These are phyloP conservation scores for Rhodamnia argentea DNA, from an alignment of 345 rosid species.

Conservation along the genomic window DNA sequence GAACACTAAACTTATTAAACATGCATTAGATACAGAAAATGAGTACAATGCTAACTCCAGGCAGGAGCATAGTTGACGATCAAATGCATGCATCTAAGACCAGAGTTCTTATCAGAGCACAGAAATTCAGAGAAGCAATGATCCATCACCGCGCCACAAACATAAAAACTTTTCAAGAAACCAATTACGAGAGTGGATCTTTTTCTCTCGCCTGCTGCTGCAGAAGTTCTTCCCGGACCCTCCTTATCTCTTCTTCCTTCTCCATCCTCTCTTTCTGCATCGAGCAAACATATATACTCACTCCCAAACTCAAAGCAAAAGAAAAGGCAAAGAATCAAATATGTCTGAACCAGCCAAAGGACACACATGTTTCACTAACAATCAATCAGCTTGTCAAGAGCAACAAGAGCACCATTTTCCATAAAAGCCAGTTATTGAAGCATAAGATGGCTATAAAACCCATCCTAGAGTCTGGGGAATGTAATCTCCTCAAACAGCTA, in stretches of 20 bases:
- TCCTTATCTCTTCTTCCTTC: constrained; percentile 10
- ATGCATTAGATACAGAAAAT: background rate
- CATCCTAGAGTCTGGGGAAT: background rate
- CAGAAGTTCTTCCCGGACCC: constrained; percentile 9
- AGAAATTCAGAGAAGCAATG: background rate
- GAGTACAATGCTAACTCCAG: background rate
- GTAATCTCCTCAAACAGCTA: background rate
- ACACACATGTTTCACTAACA: background rate
- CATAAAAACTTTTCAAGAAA: background rate
- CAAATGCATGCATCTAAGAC: background rate
- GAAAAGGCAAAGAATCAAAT: background rate
- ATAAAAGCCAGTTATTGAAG: background rate
- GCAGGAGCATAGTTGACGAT: background rate
- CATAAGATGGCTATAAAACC: background rate
- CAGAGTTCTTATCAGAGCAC: background rate
- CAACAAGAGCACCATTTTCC: background rate
- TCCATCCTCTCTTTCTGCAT: constrained; percentile 13
- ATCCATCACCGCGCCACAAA: background rate
- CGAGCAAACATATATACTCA: background rate
- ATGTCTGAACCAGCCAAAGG: background rate
- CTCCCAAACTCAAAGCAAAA: background rate
- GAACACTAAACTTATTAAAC: background rate
- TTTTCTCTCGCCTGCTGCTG: constrained; percentile 1
- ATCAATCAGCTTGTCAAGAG: background rate
- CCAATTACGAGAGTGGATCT: background rate